phyloP scores from a whole-genome alignment of 352 stramenopile species.

The Globisporangium echinulatum region DNA sequence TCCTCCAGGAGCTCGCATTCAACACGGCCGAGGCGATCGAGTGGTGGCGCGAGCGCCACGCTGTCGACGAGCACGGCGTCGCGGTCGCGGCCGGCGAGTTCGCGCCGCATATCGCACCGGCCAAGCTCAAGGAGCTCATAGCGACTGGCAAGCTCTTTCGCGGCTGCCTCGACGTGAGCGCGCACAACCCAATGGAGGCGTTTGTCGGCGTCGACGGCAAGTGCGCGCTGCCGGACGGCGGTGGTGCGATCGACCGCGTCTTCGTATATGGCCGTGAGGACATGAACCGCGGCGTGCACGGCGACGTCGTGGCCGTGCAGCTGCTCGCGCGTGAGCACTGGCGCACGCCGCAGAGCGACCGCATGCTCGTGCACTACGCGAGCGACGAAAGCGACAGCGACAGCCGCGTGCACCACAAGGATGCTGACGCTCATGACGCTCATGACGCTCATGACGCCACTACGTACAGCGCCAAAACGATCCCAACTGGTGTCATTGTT shows the following conservation, averaged over 20 bases:
- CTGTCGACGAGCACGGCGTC: slow-evolving; percentile 15
- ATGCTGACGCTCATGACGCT: slow-evolving; percentile 18
- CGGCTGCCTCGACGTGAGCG: slow-evolving; percentile 62
- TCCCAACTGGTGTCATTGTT: slow-evolving; percentile 81
- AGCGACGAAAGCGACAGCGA: slow-evolving; percentile 34
- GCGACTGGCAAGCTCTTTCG: slow-evolving; percentile 23
- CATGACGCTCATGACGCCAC: background rate
- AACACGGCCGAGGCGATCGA: slow-evolving; percentile 54
- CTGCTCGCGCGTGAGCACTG: slow-evolving; percentile 82
- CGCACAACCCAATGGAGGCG: slow-evolving; percentile 67
- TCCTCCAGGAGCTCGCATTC: slow-evolving; percentile 47
- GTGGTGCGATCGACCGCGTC: slow-evolving; percentile 34
- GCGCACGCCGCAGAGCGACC: slow-evolving; percentile 57
- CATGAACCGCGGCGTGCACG: slow-evolving; percentile 97
- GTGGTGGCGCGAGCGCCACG: slow-evolving; percentile 34
- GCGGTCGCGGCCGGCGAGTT: slow-evolving; percentile 34
- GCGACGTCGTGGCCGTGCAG: slow-evolving; percentile 94
- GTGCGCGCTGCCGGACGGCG: background rate
- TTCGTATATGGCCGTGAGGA: slow-evolving; percentile 72
- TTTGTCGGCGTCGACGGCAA: slow-evolving; percentile 53
- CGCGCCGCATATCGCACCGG: slow-evolving; percentile 32
- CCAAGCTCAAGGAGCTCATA: slow-evolving; percentile 33
- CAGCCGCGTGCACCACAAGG: slow-evolving; percentile 4
- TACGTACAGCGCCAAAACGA: slow-evolving; percentile 7
- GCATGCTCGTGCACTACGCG: slow-evolving; percentile 64